phyloP scores from a whole-genome alignment of 352 stramenopile genomes.

The Phytopythium boreale region DNA sequence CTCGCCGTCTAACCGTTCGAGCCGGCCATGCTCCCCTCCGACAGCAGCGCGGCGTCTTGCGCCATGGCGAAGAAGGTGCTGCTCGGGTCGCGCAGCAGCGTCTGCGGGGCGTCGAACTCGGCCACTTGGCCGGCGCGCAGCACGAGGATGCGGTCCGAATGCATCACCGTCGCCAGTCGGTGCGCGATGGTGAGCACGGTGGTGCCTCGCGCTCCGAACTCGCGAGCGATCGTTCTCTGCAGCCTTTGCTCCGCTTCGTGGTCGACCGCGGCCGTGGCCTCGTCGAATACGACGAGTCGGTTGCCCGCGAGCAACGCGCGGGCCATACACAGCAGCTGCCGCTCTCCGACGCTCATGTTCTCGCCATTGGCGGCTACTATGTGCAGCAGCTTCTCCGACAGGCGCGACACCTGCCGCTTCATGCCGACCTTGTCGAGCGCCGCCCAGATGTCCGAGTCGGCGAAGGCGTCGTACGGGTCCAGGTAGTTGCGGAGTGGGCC shows the following conservation, averaged over 20 bases:
- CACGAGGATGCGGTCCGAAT: constrained; percentile 85
- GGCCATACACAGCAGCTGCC: constrained; percentile 87
- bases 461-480: constrained; percentile 75
- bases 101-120: constrained; percentile 73
- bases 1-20: background rate
- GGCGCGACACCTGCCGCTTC: constrained; percentile 16
- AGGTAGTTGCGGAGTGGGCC: constrained; percentile 78
- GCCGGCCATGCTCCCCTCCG: background rate
- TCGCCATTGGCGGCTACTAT: constrained; percentile 44
- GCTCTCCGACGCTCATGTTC: constrained; percentile 93
- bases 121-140: constrained; percentile 72
- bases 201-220: constrained; percentile 58
- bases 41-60: background rate
- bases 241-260: constrained; percentile 14
- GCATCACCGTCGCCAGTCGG: constrained; percentile 86
- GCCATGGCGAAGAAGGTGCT: background rate
- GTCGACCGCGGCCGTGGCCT: constrained; percentile 18
- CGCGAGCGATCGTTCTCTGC: constrained; percentile 58
- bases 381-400: constrained; percentile 10
- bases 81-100: background rate
- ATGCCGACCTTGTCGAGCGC: constrained; percentile 59
- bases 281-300: constrained; percentile 34
- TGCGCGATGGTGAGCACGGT: constrained; percentile 93
- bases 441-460: constrained; percentile 56
- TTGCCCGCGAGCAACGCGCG: constrained; percentile 24